These are phyloP conservation scores for Gossypium herbaceum DNA, from an alignment of 345 rosid genomes.

Conservation along the genomic window DNA sequence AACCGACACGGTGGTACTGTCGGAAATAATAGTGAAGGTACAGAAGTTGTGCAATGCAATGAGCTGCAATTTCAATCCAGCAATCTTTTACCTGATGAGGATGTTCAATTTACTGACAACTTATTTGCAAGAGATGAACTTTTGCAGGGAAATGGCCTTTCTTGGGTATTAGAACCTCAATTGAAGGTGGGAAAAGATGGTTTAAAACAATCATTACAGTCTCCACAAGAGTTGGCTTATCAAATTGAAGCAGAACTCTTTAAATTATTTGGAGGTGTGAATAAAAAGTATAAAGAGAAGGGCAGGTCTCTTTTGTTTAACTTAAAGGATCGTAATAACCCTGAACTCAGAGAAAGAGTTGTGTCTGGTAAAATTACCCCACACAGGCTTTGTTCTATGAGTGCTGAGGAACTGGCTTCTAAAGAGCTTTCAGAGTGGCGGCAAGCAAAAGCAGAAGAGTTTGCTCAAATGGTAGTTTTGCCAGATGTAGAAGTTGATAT, in stretches of 20 bases:
- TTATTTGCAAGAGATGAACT: conserved; percentile 84
- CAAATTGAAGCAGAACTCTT: conserved; percentile 74
- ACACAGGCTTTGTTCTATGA: conserved; percentile 71
- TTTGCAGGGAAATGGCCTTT: conserved; percentile 91
- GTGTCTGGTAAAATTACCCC: conserved; percentile 67
- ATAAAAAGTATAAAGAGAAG: conserved; percentile 90
- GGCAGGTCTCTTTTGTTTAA: conserved; percentile 92
- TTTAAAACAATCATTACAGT: conserved; percentile 23
- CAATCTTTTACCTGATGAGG: conserved; percentile 45
- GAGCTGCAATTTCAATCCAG: conserved; percentile 40
- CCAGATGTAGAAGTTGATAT: conserved; percentile 71
- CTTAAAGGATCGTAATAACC: conserved; percentile 84
- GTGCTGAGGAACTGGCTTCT: conserved; percentile 96
- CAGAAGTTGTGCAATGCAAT: conserved; percentile 23
- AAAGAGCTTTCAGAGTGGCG: conserved; percentile 92
- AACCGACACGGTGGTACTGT: conserved; percentile 20
- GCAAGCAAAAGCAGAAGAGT: conserved; percentile 84
- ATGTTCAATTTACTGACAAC: conserved; percentile 60
- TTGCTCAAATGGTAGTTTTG: conserved; percentile 91
- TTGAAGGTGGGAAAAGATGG: conserved; percentile 15
- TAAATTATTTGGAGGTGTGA: conserved; percentile 83
- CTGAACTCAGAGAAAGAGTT: conserved; percentile 79
- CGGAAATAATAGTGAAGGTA: conserved; percentile 22
- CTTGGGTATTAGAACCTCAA: conserved; percentile 75
- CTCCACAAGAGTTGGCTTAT: conserved; percentile 54